Base-by-base conservation (phyloP, 164 flowering plant species). In the Nymphaea thermarum region DNA sequence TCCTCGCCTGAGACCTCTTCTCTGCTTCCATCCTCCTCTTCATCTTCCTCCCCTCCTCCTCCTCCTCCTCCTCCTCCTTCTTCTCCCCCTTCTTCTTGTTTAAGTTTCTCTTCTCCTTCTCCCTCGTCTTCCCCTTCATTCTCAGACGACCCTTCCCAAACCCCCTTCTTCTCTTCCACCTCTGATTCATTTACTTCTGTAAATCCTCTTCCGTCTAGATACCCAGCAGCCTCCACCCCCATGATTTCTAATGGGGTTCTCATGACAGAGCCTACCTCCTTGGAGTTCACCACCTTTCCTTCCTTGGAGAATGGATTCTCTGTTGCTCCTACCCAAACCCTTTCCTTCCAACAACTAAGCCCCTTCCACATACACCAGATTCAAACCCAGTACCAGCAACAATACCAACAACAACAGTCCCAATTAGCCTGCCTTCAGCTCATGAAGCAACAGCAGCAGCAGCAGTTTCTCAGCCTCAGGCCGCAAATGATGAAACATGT, bases 401-500 rank as follows among this genome's bases (percentile, higher is more conserved):
- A 80, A 42, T 66, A 68, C 41, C 80, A 69, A 42, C 64, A 67
- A 47, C 74, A 61, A 42, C 72, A 73, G 57, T 44, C 66, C 42
- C 66, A 70, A 59, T 51, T 51, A 8, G 57, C 57, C 14, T 51
- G 12, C 74, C 70, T 3, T 68, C 68, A 3, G 64, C 41, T 59
- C 64, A 65, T 61, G 42, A 45, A 55, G 62, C 66, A 36, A 43
- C 63, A 55, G 42, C 69, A 45, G 42, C 76, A 72, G 8, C 66
- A 25, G 59, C 73, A 68, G 66, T 81, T 77, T 66, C 82, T 88
- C 2, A 66, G 81, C n/a, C 93, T 91, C 0, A 83, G 78, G 60
- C 73, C 87, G 14, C 64, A 81, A 15, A 78, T 82, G 14, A 87
- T 91, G 93, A 89, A 91, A 81, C 83, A 78, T 3, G 75, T 73